phyloP scores from a whole-genome alignment of 1,139 yeast genomes.

The Entelexis sorbosivorans region DNA sequence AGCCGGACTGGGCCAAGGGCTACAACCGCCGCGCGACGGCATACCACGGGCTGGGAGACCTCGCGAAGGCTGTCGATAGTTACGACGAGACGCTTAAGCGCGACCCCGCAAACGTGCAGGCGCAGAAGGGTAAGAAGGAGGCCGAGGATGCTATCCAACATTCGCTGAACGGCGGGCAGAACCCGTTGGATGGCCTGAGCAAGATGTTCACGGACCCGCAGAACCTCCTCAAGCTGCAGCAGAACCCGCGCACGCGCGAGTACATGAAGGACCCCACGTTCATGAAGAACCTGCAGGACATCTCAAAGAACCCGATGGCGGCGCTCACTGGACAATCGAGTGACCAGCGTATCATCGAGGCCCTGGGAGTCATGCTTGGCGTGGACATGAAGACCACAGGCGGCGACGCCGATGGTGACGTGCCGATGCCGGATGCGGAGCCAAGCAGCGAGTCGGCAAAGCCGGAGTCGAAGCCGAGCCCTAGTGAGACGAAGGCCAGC shows the following conservation, averaged over 20 bases:
- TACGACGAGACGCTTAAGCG: slow-evolving; percentile 75
- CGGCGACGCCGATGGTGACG: slow-evolving; percentile 20
- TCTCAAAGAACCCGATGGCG: slow-evolving; percentile 66
- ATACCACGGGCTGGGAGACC: slow-evolving; percentile 67
- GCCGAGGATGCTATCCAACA: slow-evolving; percentile 49
- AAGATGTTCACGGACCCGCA: slow-evolving; percentile 72
- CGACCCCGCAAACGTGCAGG: slow-evolving; percentile 77
- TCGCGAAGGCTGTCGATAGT: slow-evolving; percentile 47
- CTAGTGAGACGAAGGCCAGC: not conserved
- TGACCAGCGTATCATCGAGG: slow-evolving; percentile 61
- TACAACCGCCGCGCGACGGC: slow-evolving; percentile 93
- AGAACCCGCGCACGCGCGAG: slow-evolving; percentile 79
- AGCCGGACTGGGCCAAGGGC: slow-evolving; percentile 87
- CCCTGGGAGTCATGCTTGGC: slow-evolving; percentile 80
- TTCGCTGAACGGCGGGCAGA: slow-evolving; percentile 37
- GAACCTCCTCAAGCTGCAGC: slow-evolving; percentile 59
- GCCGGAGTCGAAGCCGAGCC: slow-evolving; percentile 24
- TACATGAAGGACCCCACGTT: slow-evolving; percentile 79
- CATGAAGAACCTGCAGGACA: slow-evolving; percentile 55
- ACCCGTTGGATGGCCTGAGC: slow-evolving; percentile 37
- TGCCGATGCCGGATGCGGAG: slow-evolving; percentile 25
- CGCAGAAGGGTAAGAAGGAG: slow-evolving; percentile 65
- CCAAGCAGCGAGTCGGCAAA: slow-evolving; percentile 25
- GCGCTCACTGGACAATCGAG: slow-evolving; percentile 31
- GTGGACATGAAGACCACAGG: slow-evolving; percentile 29